Percentiles rank a stretch among this genome's conserved stretches.
Conservation (phyloP, 2,329 filamentous ascomycete species). For the Trichothecium roseum region DNA sequence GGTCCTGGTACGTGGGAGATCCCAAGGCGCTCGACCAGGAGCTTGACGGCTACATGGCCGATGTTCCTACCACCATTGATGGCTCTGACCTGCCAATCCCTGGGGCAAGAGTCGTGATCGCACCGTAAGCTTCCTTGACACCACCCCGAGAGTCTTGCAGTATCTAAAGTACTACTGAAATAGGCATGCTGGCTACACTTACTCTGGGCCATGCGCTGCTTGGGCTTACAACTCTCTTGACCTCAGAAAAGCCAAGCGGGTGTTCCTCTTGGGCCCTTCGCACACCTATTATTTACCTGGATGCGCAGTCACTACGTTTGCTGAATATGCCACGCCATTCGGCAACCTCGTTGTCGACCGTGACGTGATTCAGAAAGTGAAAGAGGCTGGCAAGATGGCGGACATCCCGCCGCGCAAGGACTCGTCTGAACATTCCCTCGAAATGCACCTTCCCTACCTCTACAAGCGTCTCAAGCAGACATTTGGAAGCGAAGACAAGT, state of each 20-base stretch:
- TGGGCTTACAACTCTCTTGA: conserved; percentile 92
- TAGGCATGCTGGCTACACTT: conserved; percentile 91
- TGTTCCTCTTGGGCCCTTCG: conserved; percentile 89
- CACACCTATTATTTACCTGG: conserved; percentile 75
- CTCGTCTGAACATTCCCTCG: conserved; percentile 80
- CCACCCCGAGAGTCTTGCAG: neutral
- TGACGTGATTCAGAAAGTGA: conserved; percentile 39
- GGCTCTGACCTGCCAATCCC: conserved; percentile 52
- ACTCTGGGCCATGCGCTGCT: conserved; percentile 84
- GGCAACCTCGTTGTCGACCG: conserved; percentile 59
- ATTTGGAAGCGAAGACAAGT: conserved; percentile 38
- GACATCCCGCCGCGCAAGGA: conserved; percentile 59
- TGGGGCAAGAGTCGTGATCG: conserved; percentile 77
- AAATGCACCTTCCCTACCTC: conserved; percentile 94
- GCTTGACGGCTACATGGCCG: conserved; percentile 64
- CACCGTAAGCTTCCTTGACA: conserved; percentile 56
- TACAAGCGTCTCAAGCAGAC: conserved; percentile 59
- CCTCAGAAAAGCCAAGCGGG: conserved; percentile 68
- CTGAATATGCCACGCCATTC: conserved; percentile 62
- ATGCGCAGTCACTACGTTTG: conserved; percentile 66
- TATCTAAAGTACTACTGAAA: conserved; percentile 1
- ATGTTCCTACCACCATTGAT: conserved; percentile 57
- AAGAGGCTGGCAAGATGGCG: conserved; percentile 19
- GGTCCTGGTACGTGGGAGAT: conserved; percentile 72
- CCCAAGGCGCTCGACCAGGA: conserved; percentile 49